A percentile compares a stretch with the other conserved stretches of the same genome.
phyloP scores from a whole-genome alignment of 768 basidiomycete species.

The Mycena indigotica region DNA sequence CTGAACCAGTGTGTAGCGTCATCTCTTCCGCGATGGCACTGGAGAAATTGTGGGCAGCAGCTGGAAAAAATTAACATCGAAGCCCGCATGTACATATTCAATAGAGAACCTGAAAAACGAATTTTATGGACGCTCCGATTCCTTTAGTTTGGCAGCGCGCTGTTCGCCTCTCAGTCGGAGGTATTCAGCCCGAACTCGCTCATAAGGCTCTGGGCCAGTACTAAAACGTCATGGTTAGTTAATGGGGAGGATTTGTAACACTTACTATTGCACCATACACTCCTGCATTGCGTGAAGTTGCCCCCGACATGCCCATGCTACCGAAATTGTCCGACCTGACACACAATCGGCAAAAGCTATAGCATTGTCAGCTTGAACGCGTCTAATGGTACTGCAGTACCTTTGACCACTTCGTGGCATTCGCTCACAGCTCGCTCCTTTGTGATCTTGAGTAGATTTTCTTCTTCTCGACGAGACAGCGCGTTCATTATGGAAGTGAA shows the following conservation, averaged over 20 bases:
- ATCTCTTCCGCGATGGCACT: constrained; percentile 72
- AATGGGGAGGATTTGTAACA: not conserved
- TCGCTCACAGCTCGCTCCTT: constrained; percentile 79
- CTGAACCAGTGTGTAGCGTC: constrained; percentile 44
- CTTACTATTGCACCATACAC: constrained; percentile 82
- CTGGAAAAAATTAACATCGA: constrained; percentile 41
- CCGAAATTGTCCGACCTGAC: constrained; percentile 76
- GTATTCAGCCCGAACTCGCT: constrained; percentile 70
- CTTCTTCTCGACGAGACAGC: constrained; percentile 86
- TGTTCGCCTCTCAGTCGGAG: constrained; percentile 59
- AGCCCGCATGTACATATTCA: not conserved
- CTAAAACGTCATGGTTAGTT: constrained; percentile 41
- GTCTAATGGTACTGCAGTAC: too few species aligned
- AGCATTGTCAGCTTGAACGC: too few species aligned
- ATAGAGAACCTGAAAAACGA: constrained; percentile 5
- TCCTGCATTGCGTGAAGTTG: constrained; percentile 70
- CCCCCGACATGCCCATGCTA: constrained; percentile 80
- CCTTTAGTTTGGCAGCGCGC: constrained; percentile 22
- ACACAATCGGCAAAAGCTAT: constrained; percentile 87
- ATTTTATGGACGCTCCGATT: constrained; percentile 4
- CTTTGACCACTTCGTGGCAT: constrained; percentile 76
- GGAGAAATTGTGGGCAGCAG: constrained; percentile 64
- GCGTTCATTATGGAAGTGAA: constrained; percentile 61
- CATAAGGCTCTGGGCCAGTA: constrained; percentile 76
- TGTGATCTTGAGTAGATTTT: constrained; percentile 78